Conservation (phyloP, 352 stramenopile genomes). For the Aphanomyces cochlioides region DNA sequence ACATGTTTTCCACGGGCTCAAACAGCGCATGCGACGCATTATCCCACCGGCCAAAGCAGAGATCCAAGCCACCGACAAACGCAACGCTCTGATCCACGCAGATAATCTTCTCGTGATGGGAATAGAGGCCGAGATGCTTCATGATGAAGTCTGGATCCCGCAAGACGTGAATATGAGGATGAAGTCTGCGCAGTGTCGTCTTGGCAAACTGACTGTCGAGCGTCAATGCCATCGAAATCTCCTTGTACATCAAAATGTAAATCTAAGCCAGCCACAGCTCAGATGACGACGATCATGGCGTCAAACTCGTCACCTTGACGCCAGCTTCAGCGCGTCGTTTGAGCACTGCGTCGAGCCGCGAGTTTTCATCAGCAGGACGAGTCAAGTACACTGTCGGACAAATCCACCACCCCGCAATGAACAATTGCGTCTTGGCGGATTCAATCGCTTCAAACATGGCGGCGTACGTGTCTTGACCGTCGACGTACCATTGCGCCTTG, state of each 20-base stretch:
- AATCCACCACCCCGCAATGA: slow-evolving; percentile 89
- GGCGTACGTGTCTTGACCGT: slow-evolving; percentile 68
- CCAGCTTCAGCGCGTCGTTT: slow-evolving; percentile 71
- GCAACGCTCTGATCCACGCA: slow-evolving; percentile 84
- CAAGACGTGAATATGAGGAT: slow-evolving; percentile 78
- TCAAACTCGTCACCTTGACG: slow-evolving; percentile 43
- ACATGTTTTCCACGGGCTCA: slow-evolving; percentile 58
- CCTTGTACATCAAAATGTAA: slow-evolving; percentile 91
- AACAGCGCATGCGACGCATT: slow-evolving; percentile 61
- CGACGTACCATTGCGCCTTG: slow-evolving; percentile 73
- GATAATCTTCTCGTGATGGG: slow-evolving; percentile 92
- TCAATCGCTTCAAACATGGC: slow-evolving; percentile 68
- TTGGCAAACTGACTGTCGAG: slow-evolving; percentile 84
- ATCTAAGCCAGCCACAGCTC: slow-evolving; percentile 41
- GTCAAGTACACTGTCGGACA: slow-evolving; percentile 79
- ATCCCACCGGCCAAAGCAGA: slow-evolving; percentile 88
- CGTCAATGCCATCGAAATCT: slow-evolving; percentile 75
- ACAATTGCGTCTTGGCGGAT: slow-evolving; percentile 79
- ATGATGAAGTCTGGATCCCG: slow-evolving; percentile 87
- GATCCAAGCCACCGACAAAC: slow-evolving; percentile 87
- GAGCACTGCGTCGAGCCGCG: slow-evolving; percentile 59
- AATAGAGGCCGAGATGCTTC: slow-evolving; percentile 80
- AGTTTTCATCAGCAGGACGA: slow-evolving; percentile 55
- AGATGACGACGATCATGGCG: neutral
- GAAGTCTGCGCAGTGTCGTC: slow-evolving; percentile 51